These are phyloP conservation scores for Penicillium alfredii DNA, from an alignment of 495 filamentous ascomycete genomes.

Conservation along the genomic window DNA sequence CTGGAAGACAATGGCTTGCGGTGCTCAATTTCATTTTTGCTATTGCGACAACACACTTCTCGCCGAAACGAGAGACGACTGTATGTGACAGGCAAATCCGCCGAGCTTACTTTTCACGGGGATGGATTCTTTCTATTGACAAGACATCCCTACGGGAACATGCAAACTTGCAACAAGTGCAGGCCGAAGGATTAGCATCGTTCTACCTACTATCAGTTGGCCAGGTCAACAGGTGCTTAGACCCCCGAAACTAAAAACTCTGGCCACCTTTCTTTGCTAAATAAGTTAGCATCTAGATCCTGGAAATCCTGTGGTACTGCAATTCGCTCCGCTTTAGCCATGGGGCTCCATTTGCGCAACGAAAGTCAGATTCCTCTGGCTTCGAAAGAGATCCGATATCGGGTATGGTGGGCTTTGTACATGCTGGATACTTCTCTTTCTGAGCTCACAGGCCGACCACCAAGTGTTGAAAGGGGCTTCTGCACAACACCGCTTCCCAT, in stretches of 20 bases:
- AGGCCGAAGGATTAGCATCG: conserved; percentile 42
- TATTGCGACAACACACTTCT: conserved; percentile 45
- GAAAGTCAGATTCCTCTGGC: conserved; percentile 39
- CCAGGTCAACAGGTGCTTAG: conserved; percentile 49
- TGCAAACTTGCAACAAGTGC: conserved; percentile 44
- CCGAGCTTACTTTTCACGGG: conserved; percentile 48
- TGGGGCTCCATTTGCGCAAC: conserved; percentile 55
- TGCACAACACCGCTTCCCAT: conserved; percentile 47
- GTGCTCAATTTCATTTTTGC: conserved; percentile 58
- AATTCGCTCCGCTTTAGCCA: conserved; percentile 47
- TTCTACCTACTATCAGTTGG: conserved; percentile 50
- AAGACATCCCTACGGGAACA: conserved; percentile 19
- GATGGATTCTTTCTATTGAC: conserved; percentile 46
- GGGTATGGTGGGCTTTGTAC: conserved; percentile 46
- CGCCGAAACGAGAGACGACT: conserved; percentile 31
- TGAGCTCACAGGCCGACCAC: conserved; percentile 54
- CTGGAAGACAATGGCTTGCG: conserved; percentile 47
- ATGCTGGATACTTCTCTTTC: conserved; percentile 49
- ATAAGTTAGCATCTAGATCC: conserved; percentile 33
- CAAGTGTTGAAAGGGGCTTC: conserved; percentile 43
- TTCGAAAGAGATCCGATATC: conserved; percentile 37
- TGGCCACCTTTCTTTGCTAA: conserved; percentile 1
- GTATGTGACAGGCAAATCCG: conserved; percentile 37
- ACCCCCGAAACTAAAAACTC: not conserved
- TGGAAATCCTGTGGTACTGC: conserved; percentile 52